Evolutionary conservation across 768 basidiomycete species (phyloP).

Genomic region (Mycena filopes): DNA sequence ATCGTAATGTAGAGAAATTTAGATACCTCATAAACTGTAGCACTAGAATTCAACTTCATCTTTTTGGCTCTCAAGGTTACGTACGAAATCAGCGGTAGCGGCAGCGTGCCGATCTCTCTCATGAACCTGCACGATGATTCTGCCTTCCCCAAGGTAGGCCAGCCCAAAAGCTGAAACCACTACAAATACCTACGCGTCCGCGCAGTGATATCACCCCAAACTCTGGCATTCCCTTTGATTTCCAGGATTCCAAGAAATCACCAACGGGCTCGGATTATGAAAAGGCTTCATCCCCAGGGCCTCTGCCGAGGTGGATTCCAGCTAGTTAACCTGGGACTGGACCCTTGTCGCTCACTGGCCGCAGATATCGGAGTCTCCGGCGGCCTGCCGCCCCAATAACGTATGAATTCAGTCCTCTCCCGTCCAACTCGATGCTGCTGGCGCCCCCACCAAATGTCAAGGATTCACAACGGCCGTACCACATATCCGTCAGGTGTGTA

Average conservation of each 20-base stretch:
- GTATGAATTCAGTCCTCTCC: slow-evolving; percentile 53
- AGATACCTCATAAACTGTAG: slow-evolving; percentile 24
- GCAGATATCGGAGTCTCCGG: slow-evolving; percentile 42
- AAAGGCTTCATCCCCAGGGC: background rate
- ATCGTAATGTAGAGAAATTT: slow-evolving; percentile 27
- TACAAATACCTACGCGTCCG: background rate
- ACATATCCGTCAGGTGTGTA: slow-evolving; percentile 50
- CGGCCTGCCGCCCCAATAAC: slow-evolving; percentile 46
- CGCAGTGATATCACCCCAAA: slow-evolving; percentile 15
- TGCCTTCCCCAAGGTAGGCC: slow-evolving; percentile 37
- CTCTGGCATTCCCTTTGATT: slow-evolving; percentile 18
- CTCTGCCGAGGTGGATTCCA: slow-evolving; percentile 14
- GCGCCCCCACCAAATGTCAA: slow-evolving; percentile 43
- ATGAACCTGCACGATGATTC: slow-evolving; percentile 31
- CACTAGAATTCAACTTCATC: slow-evolving; percentile 33
- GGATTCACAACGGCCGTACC: slow-evolving; percentile 49
- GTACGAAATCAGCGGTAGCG: slow-evolving; percentile 1
- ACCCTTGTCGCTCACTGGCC: background rate
- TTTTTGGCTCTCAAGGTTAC: background rate
- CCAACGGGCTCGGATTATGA: slow-evolving; percentile 15
- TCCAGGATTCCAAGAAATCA: slow-evolving; percentile 6
- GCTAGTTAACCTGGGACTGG: too few relatives aligned
- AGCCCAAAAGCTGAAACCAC: slow-evolving; percentile 21
- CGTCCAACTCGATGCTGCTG: slow-evolving; percentile 52
- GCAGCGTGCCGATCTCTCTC: background rate